Evolutionary conservation across 176 grass and related monocot species (phyloP).

Genomic region (Oryza glumipatula): DNA sequence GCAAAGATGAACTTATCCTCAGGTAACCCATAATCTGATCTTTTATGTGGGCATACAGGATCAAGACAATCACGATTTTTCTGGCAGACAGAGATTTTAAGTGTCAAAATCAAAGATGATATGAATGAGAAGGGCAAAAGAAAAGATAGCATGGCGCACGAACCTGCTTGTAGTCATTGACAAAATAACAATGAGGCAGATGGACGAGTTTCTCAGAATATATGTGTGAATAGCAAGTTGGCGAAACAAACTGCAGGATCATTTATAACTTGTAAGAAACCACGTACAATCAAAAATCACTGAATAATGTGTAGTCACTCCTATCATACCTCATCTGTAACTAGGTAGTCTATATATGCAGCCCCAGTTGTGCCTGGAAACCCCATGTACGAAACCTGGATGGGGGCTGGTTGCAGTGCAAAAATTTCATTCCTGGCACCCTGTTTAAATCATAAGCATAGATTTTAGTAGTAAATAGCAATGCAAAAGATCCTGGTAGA

Average conservation of each 20-base stretch:
- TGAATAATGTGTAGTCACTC: slow-evolving; percentile 3
- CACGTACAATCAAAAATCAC: slow-evolving; percentile 6
- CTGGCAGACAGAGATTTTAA: slow-evolving; percentile 31
- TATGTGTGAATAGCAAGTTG: slow-evolving; percentile 64
- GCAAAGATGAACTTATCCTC: slow-evolving; percentile 92
- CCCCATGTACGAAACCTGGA: slow-evolving; percentile 94
- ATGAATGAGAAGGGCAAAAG: slow-evolving; percentile 1
- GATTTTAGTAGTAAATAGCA: slow-evolving; percentile 16
- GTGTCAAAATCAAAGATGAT: slow-evolving; percentile 16
- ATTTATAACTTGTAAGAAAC: slow-evolving; percentile 36
- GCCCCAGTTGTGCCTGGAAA: slow-evolving; percentile 89
- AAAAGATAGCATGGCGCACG: neutral
- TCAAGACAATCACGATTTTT: slow-evolving; percentile 71
- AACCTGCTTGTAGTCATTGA: slow-evolving; percentile 93
- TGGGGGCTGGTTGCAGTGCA: slow-evolving; percentile 75
- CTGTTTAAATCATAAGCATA: slow-evolving; percentile 52
- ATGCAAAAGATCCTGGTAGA: neutral
- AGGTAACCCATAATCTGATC: slow-evolving; percentile 80
- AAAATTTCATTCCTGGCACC: slow-evolving; percentile 94
- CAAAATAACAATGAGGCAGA: slow-evolving; percentile 92
- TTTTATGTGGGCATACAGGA: slow-evolving; percentile 65
- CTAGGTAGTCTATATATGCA: slow-evolving; percentile 80
- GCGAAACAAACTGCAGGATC: slow-evolving; percentile 86
- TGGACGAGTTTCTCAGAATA: slow-evolving; percentile 92
- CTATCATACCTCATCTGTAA: slow-evolving; percentile 76